phyloP scores from a whole-genome alignment of 2,329 filamentous ascomycete species.

The Sclerotinia sclerotiorum region DNA sequence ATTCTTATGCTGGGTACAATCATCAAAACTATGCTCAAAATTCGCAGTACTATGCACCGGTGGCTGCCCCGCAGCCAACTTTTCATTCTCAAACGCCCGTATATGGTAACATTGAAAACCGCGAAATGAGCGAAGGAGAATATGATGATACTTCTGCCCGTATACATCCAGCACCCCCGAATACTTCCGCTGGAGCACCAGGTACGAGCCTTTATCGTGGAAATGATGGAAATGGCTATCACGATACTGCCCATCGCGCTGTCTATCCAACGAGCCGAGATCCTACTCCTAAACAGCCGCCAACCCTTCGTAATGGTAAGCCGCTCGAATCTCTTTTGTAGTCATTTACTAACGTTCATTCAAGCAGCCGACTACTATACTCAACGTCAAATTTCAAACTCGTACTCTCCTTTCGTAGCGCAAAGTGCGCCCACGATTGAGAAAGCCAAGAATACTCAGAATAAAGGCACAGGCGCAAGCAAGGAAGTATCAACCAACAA shows the following conservation, averaged over 20 bases:
- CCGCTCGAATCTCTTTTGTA: background rate
- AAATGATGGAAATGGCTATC: conserved; percentile 32
- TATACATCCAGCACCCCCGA: conserved; percentile 20
- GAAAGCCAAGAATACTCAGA: conserved; percentile 24
- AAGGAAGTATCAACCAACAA: conserved; percentile 7
- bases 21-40: conserved; percentile 33
- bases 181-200: conserved; percentile 27
- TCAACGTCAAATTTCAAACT: conserved; percentile 32
- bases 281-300: conserved; percentile 28
- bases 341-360: background rate
- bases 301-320: conserved; percentile 30
- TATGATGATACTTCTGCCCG: conserved; percentile 49
- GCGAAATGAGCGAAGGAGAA: conserved; percentile 72
- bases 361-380: conserved; percentile 28
- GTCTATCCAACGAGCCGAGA: conserved; percentile 30
- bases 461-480: background rate
- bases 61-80: conserved; percentile 12
- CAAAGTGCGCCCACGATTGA: conserved; percentile 25
- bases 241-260: conserved; percentile 32
- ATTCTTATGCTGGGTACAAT: conserved; percentile 28
- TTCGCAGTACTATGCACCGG: conserved; percentile 24
- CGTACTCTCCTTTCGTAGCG: conserved; percentile 36
- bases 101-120: conserved; percentile 58
- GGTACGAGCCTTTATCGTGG: conserved; percentile 37
- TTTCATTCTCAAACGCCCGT: conserved; percentile 19